A percentile compares a stretch with the other conserved stretches of the same genome.
Conservation (phyloP, 805 yeast species). For the Lachancea fermentati region DNA sequence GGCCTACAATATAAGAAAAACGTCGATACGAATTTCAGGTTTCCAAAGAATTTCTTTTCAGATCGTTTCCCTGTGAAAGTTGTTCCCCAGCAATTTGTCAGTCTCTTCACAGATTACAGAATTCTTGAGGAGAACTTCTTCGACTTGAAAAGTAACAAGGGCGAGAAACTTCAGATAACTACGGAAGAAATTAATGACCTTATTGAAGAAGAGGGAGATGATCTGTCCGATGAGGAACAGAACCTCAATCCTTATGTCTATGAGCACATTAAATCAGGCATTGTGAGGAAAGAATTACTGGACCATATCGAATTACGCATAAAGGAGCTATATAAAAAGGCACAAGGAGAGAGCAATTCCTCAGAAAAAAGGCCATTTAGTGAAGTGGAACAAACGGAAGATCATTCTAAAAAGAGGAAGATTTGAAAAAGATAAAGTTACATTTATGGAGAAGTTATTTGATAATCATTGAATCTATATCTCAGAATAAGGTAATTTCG, state of each 20-base stretch:
- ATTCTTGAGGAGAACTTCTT: constrained; percentile 32
- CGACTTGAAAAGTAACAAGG: constrained; percentile 32
- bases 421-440: constrained; percentile 8
- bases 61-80: constrained; percentile 24
- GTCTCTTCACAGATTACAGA: constrained; percentile 26
- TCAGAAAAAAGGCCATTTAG: constrained; percentile 16
- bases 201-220: constrained; percentile 19
- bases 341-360: constrained; percentile 17
- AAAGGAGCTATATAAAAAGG: constrained; percentile 20
- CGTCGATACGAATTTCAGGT: constrained; percentile 24
- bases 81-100: constrained; percentile 19
- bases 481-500: too few species aligned
- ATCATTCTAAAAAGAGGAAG: constrained; percentile 15
- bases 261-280: constrained; percentile 25
- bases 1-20: constrained; percentile 28
- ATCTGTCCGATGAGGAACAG: not conserved
- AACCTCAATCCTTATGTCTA: constrained; percentile 19
- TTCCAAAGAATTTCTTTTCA: constrained; percentile 28
- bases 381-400: constrained; percentile 8
- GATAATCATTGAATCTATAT: too few species aligned
- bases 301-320: constrained; percentile 26
- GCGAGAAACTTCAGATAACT: constrained; percentile 24
- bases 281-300: constrained; percentile 26
- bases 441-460: too few species aligned
- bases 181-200: constrained; percentile 21